phyloP scores from a whole-genome alignment of 371 early-diverging fungal genomes.

The Rhizopus arrhizus region DNA sequence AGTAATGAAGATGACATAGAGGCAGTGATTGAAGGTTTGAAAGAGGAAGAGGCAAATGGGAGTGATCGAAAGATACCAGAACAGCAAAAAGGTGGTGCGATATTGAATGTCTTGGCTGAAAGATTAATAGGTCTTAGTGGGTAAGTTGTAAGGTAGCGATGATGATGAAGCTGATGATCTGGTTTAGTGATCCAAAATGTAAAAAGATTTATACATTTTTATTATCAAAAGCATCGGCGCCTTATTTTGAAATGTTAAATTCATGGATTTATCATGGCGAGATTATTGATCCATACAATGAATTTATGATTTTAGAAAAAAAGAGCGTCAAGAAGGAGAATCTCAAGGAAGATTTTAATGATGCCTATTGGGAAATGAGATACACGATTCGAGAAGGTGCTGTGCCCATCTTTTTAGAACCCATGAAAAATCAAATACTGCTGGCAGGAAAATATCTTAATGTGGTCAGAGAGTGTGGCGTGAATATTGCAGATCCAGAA shows the following conservation, averaged over 20 bases:
- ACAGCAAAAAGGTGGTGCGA: conserved; percentile 63
- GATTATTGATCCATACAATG: conserved; percentile 81
- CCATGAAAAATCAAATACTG: conserved; percentile 77
- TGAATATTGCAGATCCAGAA: conserved; percentile 53
- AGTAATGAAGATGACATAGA: conserved; percentile 47
- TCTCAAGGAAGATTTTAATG: conserved; percentile 73
- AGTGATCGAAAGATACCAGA: conserved; percentile 48
- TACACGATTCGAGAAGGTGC: conserved; percentile 68
- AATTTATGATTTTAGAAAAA: conserved; percentile 86
- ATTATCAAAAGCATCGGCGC: conserved; percentile 74
- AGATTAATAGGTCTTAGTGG: conserved; percentile 66
- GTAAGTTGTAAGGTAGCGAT: conserved; percentile 61
- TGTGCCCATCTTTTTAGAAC: conserved; percentile 79
- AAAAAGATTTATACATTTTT: conserved; percentile 78
- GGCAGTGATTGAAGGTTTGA: conserved; percentile 54
- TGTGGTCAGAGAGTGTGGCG: conserved; percentile 86
- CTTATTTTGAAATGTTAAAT: conserved; percentile 80
- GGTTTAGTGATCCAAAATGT: conserved; percentile 70
- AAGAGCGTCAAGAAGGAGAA: conserved; percentile 63
- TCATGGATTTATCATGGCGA: conserved; percentile 90
- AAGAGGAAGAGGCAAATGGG: conserved; percentile 32
- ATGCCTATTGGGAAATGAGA: conserved; percentile 83
- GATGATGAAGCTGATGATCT: conserved; percentile 45
- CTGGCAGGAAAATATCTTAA: conserved; percentile 93
- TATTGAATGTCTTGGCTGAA: conserved; percentile 65